Evolutionary conservation across 306 rosid genomes (phyloP).

Genomic region (Prunus mume): DNA sequence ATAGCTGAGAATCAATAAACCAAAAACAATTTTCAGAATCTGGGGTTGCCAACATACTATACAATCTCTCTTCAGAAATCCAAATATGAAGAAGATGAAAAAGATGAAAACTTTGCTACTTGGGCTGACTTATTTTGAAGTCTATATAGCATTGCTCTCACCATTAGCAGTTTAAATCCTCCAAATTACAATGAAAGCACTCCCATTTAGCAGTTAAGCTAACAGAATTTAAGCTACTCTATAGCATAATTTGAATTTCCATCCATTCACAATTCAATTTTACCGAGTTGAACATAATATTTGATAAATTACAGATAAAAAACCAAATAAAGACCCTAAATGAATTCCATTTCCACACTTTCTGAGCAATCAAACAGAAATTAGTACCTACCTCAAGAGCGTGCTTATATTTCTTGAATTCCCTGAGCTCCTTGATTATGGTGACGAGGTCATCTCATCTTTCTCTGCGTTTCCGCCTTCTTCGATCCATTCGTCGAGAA

Average conservation of each 20-base stretch:
- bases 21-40: not conserved
- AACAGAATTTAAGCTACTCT: not conserved
- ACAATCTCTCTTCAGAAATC: not conserved
- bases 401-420: conserved; percentile 7
- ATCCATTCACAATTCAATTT: not conserved
- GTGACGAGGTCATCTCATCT: not conserved
- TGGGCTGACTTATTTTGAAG: not conserved
- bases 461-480: conserved; percentile 3
- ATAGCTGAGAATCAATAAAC: conserved; percentile 10
- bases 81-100: not conserved
- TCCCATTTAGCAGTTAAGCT: too few relatives aligned
- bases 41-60: too few relatives aligned
- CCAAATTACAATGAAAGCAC: too few relatives aligned
- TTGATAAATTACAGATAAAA: not conserved
- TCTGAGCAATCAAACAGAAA: not conserved
- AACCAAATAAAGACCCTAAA: not conserved
- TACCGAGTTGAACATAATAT: not conserved
- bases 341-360: not conserved
- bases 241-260: not conserved
- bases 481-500: conserved; percentile 24
- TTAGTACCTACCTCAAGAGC: conserved; percentile 29
- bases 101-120: not conserved
- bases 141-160: not conserved
- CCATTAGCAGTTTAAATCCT: not conserved
- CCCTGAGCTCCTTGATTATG: conserved; percentile 24